Evolutionary conservation across 2,329 filamentous ascomycete species (phyloP).

Genomic region (Trichoderma afroharzianum): DNA sequence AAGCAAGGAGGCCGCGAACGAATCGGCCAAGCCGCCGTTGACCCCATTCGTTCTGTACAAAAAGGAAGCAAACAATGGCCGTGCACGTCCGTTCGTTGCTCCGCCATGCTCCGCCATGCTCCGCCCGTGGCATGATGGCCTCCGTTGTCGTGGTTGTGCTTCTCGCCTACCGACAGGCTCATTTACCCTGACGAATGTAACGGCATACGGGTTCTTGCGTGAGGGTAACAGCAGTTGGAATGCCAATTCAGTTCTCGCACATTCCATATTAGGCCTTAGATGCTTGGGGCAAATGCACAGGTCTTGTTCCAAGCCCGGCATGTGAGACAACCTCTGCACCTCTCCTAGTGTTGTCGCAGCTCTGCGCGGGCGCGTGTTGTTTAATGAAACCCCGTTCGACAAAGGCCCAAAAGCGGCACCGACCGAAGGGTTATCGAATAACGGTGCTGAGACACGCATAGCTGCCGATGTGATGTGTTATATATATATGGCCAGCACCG

Average conservation of each 20-base stretch:
- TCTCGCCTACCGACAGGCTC: conserved; percentile 7
- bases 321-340: conserved; percentile 8
- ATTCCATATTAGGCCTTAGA: conserved; percentile 10
- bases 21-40: conserved; percentile 13
- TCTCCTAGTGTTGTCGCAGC: conserved; percentile 8
- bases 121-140: not conserved
- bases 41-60: conserved; percentile 5
- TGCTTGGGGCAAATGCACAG: conserved; percentile 5
- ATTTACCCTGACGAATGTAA: conserved; percentile 6
- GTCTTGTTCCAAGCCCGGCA: not conserved
- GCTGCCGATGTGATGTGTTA: conserved; percentile 8
- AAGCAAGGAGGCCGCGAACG: conserved; percentile 4
- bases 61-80: conserved; percentile 14
- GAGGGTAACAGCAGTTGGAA: conserved; percentile 6
- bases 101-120: conserved; percentile 9
- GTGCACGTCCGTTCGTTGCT: conserved; percentile 2
- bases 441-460: conserved; percentile 12
- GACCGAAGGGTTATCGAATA: conserved; percentile 14
- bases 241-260: conserved; percentile 12
- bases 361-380: conserved; percentile 2
- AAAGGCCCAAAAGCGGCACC: conserved; percentile 13
- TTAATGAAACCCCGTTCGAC: conserved; percentile 5
- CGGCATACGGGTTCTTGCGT: conserved; percentile 4
- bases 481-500: conserved; percentile 6
- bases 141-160: not conserved